phyloP scores from a whole-genome alignment of 2,329 filamentous ascomycete species.

The Podosphaera fusca region DNA sequence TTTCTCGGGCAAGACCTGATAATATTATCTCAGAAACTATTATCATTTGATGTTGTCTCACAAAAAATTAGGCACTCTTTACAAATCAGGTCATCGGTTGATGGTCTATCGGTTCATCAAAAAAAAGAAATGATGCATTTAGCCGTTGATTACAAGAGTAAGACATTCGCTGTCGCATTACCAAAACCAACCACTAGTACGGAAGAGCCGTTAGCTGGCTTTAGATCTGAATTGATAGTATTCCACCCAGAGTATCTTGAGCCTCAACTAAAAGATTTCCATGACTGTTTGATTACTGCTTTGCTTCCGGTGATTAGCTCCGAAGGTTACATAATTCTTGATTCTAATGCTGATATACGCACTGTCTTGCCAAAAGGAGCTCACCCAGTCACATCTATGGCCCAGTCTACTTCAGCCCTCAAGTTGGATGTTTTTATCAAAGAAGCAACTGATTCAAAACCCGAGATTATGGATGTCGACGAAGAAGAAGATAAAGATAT shows the following conservation, averaged over 20 bases:
- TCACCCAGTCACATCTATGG: slow-evolving; percentile 26
- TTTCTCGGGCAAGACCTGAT: slow-evolving; percentile 56
- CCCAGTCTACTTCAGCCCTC: slow-evolving; percentile 27
- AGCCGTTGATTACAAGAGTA: slow-evolving; percentile 41
- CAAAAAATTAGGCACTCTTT: slow-evolving; percentile 50
- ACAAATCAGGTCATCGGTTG: slow-evolving; percentile 24
- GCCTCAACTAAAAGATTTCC: slow-evolving; percentile 33
- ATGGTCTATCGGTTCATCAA: slow-evolving; percentile 15
- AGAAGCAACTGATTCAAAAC: slow-evolving; percentile 5
- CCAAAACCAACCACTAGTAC: slow-evolving; percentile 9
- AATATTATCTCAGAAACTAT: slow-evolving; percentile 47
- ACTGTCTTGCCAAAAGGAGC: slow-evolving; percentile 35
- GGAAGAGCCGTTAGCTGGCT: slow-evolving; percentile 1
- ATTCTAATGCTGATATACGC: slow-evolving; percentile 52
- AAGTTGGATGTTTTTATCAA: slow-evolving; percentile 17
- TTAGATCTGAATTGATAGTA: slow-evolving; percentile 29
- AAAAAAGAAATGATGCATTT: slow-evolving; percentile 35
- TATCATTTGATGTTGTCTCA: slow-evolving; percentile 65
- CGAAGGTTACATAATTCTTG: slow-evolving; percentile 53
- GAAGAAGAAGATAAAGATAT: slow-evolving; percentile 15
- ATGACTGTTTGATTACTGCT: slow-evolving; percentile 37
- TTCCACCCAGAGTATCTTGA: slow-evolving; percentile 38
- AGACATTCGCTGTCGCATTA: slow-evolving; percentile 42
- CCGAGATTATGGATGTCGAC: slow-evolving; percentile 12
- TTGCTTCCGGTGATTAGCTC: slow-evolving; percentile 39